These are phyloP conservation scores for Metschnikowia borealis DNA, from an alignment of 805 yeast species.

Conservation along the genomic window DNA sequence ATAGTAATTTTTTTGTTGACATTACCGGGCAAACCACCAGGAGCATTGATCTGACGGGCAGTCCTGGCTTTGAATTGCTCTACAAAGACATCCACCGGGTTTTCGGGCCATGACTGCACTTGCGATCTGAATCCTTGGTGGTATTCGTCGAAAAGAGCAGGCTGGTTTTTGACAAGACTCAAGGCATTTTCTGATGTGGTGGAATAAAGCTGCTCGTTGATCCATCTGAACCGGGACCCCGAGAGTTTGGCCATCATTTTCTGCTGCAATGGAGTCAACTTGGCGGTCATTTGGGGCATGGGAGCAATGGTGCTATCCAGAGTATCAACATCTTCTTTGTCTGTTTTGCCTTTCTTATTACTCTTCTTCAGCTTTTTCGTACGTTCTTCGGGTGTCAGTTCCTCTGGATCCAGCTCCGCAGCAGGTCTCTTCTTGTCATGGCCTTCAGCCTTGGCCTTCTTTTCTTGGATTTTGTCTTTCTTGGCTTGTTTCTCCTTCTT, in stretches of 20 bases:
- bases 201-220: conserved; percentile 94
- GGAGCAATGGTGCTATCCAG: conserved; percentile 14
- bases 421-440: conserved; percentile 7
- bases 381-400: not conserved
- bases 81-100: conserved; percentile 91
- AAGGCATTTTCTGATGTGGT: conserved; percentile 75
- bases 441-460: conserved; percentile 10
- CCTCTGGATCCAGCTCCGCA: conserved; percentile 1
- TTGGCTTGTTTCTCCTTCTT: conserved; percentile 23
- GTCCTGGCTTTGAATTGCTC: conserved; percentile 59
- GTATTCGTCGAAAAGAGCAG: conserved; percentile 86
- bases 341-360: not conserved
- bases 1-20: conserved; percentile 62
- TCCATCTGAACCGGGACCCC: conserved; percentile 97
- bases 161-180: conserved; percentile 69
- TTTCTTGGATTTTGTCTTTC: conserved; percentile 7
- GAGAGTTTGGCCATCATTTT: conserved; percentile 93
- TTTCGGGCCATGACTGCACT: conserved; percentile 97
- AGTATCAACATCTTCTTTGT: not conserved
- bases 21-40: conserved; percentile 90
- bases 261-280: conserved; percentile 82
- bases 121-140: conserved; percentile 95
- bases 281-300: conserved; percentile 24
- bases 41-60: conserved; percentile 76
- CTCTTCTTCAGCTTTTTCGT: not conserved